phyloP scores from a whole-genome alignment of 2,329 filamentous ascomycete genomes.

The Aureobasidium uvarum region DNA sequence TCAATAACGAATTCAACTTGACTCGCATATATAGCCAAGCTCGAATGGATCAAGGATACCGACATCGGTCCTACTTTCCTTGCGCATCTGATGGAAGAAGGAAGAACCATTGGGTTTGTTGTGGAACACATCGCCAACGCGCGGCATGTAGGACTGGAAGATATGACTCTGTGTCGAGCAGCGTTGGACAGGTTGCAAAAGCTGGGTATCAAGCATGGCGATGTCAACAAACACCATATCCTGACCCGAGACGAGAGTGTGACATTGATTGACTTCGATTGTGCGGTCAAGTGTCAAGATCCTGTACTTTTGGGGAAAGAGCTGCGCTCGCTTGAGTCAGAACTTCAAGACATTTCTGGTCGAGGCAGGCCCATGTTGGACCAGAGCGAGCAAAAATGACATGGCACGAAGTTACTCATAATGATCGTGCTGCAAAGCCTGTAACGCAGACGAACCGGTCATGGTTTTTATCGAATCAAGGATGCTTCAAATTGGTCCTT shows the following conservation, averaged over 20 bases:
- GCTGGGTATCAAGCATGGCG: slow-evolving; percentile 41
- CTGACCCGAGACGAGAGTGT: slow-evolving; percentile 35
- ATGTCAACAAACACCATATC: slow-evolving; percentile 44
- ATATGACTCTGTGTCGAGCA: slow-evolving; percentile 36
- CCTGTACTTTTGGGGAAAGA: slow-evolving; percentile 30
- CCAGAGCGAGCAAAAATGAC: too few relatives aligned
- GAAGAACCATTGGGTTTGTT: slow-evolving; percentile 44
- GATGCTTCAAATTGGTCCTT: background rate
- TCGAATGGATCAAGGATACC: slow-evolving; percentile 38
- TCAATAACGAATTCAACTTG: too few relatives aligned
- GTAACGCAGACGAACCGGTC: background rate
- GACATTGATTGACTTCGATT: slow-evolving; percentile 41
- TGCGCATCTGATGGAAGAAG: slow-evolving; percentile 43
- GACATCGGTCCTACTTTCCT: slow-evolving; percentile 43
- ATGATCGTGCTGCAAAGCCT: background rate
- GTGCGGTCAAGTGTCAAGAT: slow-evolving; percentile 26
- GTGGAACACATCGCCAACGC: slow-evolving; percentile 36
- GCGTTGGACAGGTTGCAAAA: slow-evolving; percentile 38
- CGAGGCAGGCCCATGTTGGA: background rate
- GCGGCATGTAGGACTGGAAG: slow-evolving; percentile 34
- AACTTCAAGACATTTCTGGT: slow-evolving; percentile 26
- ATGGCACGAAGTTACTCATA: background rate
- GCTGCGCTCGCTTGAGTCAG: slow-evolving; percentile 12
- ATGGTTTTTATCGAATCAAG: background rate
- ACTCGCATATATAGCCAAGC: too few relatives aligned